Evolutionary conservation across 768 basidiomycete genomes (phyloP).

Genomic region (Suillus brevipes): DNA sequence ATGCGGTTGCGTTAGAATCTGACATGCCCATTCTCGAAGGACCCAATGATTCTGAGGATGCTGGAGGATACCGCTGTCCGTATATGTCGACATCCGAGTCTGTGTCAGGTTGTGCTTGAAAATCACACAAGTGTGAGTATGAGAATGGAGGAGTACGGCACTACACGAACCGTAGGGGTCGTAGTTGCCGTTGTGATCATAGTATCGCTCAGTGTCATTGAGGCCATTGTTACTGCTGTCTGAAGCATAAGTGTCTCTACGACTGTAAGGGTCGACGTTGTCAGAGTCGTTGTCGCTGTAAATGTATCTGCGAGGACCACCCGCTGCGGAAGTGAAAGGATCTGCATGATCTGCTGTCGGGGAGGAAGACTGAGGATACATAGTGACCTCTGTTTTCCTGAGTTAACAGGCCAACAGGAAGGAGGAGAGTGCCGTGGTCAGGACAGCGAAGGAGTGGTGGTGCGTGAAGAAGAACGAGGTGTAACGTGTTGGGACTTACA

Average conservation of each 20-base stretch:
- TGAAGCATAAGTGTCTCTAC: conserved; percentile 68
- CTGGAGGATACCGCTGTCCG: conserved; percentile 62
- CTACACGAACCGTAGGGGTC: conserved; percentile 57
- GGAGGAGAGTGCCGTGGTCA: conserved; percentile 14
- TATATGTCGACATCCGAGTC: conserved; percentile 82
- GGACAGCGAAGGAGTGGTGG: conserved; percentile 18
- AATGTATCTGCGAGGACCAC: conserved; percentile 41
- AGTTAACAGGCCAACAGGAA: conserved; percentile 15
- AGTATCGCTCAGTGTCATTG: conserved; percentile 50
- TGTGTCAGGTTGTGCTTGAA: conserved; percentile 72
- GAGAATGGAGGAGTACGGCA: conserved; percentile 8
- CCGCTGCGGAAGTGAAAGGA: conserved; percentile 54
- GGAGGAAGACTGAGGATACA: conserved; percentile 58
- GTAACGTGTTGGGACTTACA: conserved; percentile 3
- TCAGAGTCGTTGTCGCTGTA: conserved; percentile 81
- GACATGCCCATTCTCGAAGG: conserved; percentile 60
- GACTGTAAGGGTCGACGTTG: conserved; percentile 58
- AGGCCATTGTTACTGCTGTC: conserved; percentile 64
- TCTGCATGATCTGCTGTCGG: conserved; percentile 63
- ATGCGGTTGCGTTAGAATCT: conserved; percentile 74
- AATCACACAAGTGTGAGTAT: conserved; percentile 16
- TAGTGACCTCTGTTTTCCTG: conserved; percentile 22
- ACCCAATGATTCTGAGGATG: conserved; percentile 73
- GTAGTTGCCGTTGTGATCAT: conserved; percentile 64
- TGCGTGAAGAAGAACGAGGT: conserved; percentile 3